These are phyloP conservation scores for Saccharum officinarum DNA, from an alignment of 176 grass and related monocot genomes.

Conservation along the genomic window DNA sequence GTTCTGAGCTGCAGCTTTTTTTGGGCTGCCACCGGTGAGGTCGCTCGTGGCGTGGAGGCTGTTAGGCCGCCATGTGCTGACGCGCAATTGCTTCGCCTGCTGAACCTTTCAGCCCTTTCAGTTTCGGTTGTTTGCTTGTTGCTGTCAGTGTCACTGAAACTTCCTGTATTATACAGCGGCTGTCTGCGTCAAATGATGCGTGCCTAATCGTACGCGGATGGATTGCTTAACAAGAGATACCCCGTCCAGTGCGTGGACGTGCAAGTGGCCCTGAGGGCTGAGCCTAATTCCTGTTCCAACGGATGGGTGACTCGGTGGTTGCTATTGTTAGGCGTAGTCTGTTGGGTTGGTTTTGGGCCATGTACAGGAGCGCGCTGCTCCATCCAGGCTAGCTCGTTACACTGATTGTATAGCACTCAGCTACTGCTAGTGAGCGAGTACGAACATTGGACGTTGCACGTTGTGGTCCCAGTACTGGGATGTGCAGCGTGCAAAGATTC, in stretches of 20 bases:
- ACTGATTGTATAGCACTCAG: neutral
- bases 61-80: conserved; percentile 36
- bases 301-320: neutral
- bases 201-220: conserved; percentile 5
- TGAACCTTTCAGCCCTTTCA: conserved; percentile 23
- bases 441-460: neutral
- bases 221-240: conserved; percentile 26
- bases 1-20: conserved; percentile 12
- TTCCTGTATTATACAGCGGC: neutral
- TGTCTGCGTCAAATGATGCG: conserved; percentile 34
- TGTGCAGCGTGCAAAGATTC: conserved; percentile 8
- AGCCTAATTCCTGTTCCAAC: neutral
- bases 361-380: neutral
- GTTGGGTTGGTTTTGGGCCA: too few relatives aligned
- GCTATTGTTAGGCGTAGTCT: conserved; percentile 2
- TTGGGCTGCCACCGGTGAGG: neutral
- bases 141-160: conserved; percentile 7
- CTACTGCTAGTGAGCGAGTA: neutral
- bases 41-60: conserved; percentile 3
- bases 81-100: conserved; percentile 21
- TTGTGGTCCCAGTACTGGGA: neutral
- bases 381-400: neutral
- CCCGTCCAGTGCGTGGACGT: conserved; percentile 18
- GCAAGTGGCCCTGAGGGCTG: neutral
- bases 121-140: conserved; percentile 34